Evolutionary conservation across 108 stramenopile species (phyloP).

Genomic region (Fistulifera solaris): DNA sequence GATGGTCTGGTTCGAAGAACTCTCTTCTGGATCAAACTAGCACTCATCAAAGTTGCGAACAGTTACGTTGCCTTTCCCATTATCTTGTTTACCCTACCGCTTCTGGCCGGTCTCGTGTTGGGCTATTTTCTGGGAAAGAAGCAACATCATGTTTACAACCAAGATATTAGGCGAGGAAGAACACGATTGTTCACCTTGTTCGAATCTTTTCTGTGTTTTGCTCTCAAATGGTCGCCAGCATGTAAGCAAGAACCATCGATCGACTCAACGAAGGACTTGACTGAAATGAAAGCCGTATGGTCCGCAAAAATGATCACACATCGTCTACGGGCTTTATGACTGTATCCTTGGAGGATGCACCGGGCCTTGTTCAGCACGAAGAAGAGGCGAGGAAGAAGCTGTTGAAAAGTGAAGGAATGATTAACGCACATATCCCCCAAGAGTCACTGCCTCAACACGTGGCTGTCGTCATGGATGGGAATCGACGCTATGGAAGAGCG

Average conservation of each 20-base stretch:
- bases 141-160: not conserved
- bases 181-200: not conserved
- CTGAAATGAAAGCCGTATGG: no score
- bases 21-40: slow-evolving; percentile 35
- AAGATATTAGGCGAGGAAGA: not conserved
- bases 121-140: slow-evolving; percentile 39
- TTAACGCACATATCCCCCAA: slow-evolving; percentile 22
- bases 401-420: not conserved
- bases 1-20: no score
- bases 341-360: not conserved
- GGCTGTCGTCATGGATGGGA: slow-evolving; percentile 98
- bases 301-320: no score
- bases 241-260: no score
- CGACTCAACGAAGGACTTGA: no score
- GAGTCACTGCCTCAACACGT: slow-evolving; percentile 62
- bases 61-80: slow-evolving; percentile 44
- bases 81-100: slow-evolving; percentile 37
- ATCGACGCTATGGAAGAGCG: slow-evolving; percentile 85
- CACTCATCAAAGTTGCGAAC: slow-evolving; percentile 36
- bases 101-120: slow-evolving; percentile 35
- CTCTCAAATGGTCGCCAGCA: not conserved
- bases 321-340: not conserved
- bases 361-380: not conserved
- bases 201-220: not conserved
- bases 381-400: not conserved